Evolutionary conservation across 768 basidiomycete genomes (phyloP).

Genomic region (Boletellus ananas): DNA sequence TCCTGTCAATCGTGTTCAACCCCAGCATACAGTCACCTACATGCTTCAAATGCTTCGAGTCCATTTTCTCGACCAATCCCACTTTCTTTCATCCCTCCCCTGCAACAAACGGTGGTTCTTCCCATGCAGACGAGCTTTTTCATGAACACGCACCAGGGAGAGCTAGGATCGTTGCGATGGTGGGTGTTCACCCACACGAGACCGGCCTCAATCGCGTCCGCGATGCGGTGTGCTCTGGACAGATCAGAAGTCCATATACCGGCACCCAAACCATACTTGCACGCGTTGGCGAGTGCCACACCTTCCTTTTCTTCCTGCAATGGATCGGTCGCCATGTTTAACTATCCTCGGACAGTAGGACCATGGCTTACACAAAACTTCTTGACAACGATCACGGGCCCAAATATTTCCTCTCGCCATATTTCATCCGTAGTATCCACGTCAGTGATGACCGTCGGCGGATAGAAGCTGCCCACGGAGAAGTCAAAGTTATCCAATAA

Average conservation of each 20-base stretch:
- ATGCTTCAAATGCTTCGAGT: constrained; percentile 73
- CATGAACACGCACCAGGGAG: constrained; percentile 59
- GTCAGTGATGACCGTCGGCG: constrained; percentile 71
- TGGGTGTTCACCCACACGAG: constrained; percentile 88
- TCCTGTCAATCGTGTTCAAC: constrained; percentile 2
- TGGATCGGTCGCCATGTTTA: neutral
- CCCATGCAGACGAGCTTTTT: neutral
- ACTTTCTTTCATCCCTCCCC: constrained; percentile 90
- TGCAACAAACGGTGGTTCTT: constrained; percentile 27
- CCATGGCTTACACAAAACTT: constrained; percentile 44
- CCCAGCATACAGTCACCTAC: constrained; percentile 37
- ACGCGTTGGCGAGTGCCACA: constrained; percentile 65
- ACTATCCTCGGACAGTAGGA: neutral
- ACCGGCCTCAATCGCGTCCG: constrained; percentile 66
- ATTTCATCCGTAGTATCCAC: constrained; percentile 55
- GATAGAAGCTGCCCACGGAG: constrained; percentile 68
- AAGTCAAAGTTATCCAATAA: constrained; percentile 70
- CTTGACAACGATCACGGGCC: constrained; percentile 75
- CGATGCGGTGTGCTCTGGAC: constrained; percentile 71
- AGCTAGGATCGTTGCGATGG: constrained; percentile 86
- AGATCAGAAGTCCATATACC: constrained; percentile 78
- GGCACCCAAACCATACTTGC: constrained; percentile 77
- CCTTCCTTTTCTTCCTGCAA: constrained; percentile 61
- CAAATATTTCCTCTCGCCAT: constrained; percentile 84
- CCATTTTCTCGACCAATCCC: constrained; percentile 88